Conservation (phyloP, 345 rosid genomes). For the Boechera stricta region DNA sequence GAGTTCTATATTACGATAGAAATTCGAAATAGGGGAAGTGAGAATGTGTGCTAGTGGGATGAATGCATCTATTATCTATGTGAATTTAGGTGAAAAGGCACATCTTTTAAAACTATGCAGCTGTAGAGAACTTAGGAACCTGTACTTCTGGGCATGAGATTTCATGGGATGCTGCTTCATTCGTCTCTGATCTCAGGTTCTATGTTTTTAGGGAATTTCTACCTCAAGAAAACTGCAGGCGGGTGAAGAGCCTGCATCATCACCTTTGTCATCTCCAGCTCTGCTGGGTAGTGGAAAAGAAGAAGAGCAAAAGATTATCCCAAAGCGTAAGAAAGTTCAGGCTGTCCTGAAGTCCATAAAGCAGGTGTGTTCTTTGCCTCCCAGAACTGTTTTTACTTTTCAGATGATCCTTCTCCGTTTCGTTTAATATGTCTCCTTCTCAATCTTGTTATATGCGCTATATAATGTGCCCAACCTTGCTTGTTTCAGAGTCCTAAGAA, state of each 20-base stretch:
- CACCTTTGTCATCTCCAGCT: constrained; percentile 75
- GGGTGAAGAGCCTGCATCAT: constrained; percentile 70
- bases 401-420: not conserved
- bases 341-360: constrained; percentile 88
- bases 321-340: constrained; percentile 76
- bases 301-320: constrained; percentile 64
- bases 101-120: constrained; percentile 15
- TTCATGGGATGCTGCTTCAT: constrained; percentile 9
- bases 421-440: not conserved
- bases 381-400: not conserved
- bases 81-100: not conserved
- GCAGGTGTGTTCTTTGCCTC: constrained; percentile 54
- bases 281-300: constrained; percentile 58
- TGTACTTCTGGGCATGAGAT: not conserved
- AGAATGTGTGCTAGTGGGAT: not conserved
- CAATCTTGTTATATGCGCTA: not conserved
- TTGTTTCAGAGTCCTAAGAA: constrained; percentile 91
- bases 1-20: not conserved
- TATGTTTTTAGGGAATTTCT: constrained; percentile 66
- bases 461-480: constrained; percentile 14
- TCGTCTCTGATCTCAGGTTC: constrained; percentile 17
- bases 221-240: constrained; percentile 68
- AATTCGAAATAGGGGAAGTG: not conserved
- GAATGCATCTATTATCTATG: not conserved
- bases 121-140: not conserved